Conservation (phyloP, 2,329 filamentous ascomycete species). For the Ophiostoma quercus region DNA sequence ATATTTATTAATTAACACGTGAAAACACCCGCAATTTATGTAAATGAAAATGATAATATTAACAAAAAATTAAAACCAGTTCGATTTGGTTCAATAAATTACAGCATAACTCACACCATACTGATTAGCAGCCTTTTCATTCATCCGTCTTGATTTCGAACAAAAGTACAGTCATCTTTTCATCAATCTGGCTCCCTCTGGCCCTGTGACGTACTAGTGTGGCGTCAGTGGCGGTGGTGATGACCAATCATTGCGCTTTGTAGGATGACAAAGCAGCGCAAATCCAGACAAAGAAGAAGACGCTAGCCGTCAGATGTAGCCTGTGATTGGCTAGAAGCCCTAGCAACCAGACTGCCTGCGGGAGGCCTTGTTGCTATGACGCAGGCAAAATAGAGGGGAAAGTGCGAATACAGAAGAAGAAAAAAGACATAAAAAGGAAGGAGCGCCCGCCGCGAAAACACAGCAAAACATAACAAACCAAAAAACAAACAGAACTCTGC, state of each 20-base stretch:
- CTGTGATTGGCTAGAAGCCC: conserved; percentile 2
- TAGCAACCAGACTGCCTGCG: conserved; percentile 14
- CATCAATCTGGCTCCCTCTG: neutral
- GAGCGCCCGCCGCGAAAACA: neutral
- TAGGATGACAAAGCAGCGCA: neutral
- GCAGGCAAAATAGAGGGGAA: conserved; percentile 17
- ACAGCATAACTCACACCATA: too few relatives aligned
- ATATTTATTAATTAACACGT: neutral
- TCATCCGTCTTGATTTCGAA: too few relatives aligned
- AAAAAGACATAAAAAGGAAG: conserved; percentile 3
- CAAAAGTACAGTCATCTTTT: neutral
- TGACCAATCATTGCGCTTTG: neutral
- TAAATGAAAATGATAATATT: too few relatives aligned
- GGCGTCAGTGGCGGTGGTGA: conserved; percentile 4
- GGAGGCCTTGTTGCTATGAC: conserved; percentile 18
- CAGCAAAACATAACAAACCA: conserved; percentile 1
- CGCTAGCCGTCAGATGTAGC: neutral
- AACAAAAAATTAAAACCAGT: too few relatives aligned
- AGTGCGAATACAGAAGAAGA: neutral
- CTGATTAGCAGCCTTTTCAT: too few relatives aligned
- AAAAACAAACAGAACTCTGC: neutral
- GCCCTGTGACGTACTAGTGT: conserved; percentile 11
- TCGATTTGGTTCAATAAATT: too few relatives aligned
- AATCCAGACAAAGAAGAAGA: neutral
- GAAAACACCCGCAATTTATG: neutral